These are phyloP conservation scores for Begonia loranthoides DNA, from an alignment of 306 rosid genomes.

Conservation along the genomic window DNA sequence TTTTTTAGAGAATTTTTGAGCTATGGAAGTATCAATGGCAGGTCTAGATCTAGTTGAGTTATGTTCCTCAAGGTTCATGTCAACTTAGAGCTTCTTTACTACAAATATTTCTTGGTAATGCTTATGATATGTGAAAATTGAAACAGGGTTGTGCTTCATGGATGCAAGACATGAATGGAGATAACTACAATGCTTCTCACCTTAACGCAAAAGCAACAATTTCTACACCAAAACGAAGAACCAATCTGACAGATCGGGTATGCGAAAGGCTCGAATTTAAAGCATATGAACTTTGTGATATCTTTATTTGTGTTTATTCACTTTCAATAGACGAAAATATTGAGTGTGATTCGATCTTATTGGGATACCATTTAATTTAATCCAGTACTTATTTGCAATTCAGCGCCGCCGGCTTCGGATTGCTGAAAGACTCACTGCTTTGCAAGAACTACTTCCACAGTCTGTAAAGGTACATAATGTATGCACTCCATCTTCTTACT, in stretches of 20 bases:
- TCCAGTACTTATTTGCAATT: slow-evolving; percentile 9
- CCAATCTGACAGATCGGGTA: slow-evolving; percentile 42
- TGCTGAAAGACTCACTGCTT: slow-evolving; percentile 44
- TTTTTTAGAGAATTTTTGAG: no score
- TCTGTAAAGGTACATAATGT: slow-evolving; percentile 35
- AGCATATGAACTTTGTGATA: background rate
- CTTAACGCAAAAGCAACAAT: slow-evolving; percentile 21
- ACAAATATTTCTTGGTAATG: background rate
- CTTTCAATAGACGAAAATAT: background rate
- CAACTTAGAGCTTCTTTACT: no score
- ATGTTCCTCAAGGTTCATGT: no score
- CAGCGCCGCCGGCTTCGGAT: slow-evolving; percentile 66
- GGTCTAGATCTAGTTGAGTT: no score
- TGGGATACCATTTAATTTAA: background rate
- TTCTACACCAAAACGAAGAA: slow-evolving; percentile 28
- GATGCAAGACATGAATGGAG: slow-evolving; percentile 24
- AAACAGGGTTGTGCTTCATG: slow-evolving; percentile 29
- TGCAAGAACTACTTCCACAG: slow-evolving; percentile 62
- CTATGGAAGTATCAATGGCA: no score
- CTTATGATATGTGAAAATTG: slow-evolving; percentile 11
- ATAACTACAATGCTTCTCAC: slow-evolving; percentile 15
- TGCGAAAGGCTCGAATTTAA: background rate
- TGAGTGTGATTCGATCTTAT: background rate
- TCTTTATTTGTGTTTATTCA: background rate
- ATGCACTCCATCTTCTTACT: no score